These are phyloP conservation scores for Cyphellophora europaea DNA, from an alignment of 2,329 filamentous ascomycete species.

Conservation along the genomic window DNA sequence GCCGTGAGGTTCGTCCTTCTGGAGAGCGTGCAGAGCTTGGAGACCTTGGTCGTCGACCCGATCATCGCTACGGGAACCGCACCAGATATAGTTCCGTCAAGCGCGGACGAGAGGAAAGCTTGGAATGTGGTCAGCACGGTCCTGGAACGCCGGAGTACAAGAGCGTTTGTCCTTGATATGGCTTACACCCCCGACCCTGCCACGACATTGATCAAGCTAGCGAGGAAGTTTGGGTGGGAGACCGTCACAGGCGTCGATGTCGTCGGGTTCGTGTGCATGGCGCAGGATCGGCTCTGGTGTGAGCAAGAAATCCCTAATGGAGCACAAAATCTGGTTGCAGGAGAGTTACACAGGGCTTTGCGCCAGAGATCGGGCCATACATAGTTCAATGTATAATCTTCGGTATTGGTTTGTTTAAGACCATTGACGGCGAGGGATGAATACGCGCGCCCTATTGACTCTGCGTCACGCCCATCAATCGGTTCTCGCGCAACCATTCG, in stretches of 20 bases:
- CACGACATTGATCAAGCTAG: conserved; percentile 4
- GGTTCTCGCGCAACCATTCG: background rate
- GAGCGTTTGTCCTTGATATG: conserved; percentile 7
- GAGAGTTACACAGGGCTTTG: no score
- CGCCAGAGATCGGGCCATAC: no score
- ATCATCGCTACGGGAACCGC: conserved; percentile 8
- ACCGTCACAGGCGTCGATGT: conserved; percentile 6
- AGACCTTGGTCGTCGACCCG: no score
- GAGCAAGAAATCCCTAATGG: no score
- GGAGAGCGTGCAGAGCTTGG: no score
- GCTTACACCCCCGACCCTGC: conserved; percentile 6
- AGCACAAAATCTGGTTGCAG: no score
- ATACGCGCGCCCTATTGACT: no score
- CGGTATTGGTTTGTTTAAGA: no score
- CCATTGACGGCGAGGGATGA: no score
- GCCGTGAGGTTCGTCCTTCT: conserved; percentile 3
- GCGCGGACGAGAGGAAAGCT: conserved; percentile 4
- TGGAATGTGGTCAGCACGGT: conserved; percentile 3
- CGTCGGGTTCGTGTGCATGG: conserved; percentile 1
- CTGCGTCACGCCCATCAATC: no score
- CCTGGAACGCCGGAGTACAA: conserved; percentile 1
- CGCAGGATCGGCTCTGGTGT: background rate
- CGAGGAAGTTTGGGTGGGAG: conserved; percentile 6
- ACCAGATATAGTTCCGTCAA: conserved; percentile 5
- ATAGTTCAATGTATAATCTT: no score